Evolutionary conservation across 2,329 filamentous ascomycete genomes (phyloP).

Genomic region (Camptophora hylomeconis): DNA sequence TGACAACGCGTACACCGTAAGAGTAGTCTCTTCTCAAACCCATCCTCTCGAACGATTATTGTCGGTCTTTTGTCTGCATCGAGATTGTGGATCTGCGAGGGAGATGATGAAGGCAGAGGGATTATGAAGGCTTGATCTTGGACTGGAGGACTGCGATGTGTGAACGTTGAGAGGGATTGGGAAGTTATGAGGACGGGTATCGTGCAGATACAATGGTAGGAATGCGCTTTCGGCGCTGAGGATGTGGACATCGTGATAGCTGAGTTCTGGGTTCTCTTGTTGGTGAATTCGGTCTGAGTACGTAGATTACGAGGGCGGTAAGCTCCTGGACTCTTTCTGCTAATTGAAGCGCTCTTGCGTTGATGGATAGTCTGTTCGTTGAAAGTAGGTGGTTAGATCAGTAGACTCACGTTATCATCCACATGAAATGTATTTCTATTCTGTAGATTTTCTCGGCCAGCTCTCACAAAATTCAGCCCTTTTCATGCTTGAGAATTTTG

Average conservation of each 20-base stretch:
- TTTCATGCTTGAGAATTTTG: no score
- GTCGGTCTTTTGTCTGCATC: constrained; percentile 34
- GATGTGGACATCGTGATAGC: constrained; percentile 8
- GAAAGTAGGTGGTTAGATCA: no score
- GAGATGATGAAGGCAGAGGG: constrained; percentile 28
- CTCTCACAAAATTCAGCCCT: no score
- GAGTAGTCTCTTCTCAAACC: constrained; percentile 53
- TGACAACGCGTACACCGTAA: constrained; percentile 49
- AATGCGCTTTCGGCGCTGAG: constrained; percentile 25
- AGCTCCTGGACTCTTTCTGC: no score
- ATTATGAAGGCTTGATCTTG: constrained; percentile 46
- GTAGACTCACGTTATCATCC: no score
- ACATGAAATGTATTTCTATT: no score
- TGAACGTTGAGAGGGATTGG: constrained; percentile 38
- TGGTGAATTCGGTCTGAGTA: no score
- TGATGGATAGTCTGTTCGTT: no score
- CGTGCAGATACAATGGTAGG: constrained; percentile 53
- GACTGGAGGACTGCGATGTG: constrained; percentile 35
- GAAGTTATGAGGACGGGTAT: constrained; percentile 51
- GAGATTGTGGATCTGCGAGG: constrained; percentile 33
- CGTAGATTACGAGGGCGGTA: no score
- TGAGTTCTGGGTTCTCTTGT: not conserved
- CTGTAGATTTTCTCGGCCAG: no score
- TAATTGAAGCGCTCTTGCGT: no score
- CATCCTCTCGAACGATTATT: constrained; percentile 44